These are phyloP conservation scores for Rhizophagus prolifer DNA, from an alignment of 192 early-diverging fungal species.

Conservation along the genomic window DNA sequence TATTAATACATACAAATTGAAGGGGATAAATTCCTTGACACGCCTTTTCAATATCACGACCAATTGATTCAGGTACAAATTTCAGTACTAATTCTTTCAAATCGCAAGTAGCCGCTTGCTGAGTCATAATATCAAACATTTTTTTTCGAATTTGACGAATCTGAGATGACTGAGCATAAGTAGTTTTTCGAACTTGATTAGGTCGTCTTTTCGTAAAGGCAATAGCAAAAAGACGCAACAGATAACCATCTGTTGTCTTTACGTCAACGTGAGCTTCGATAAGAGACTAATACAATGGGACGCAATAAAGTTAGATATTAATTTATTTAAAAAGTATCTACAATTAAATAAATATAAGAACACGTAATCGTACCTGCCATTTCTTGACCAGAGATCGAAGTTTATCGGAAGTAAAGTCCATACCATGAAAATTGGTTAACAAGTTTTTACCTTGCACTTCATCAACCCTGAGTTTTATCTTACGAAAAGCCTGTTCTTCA, in stretches of 20 bases:
- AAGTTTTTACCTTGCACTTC: constrained; percentile 98
- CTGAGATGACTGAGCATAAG: constrained; percentile 96
- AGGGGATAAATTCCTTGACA: constrained; percentile 98
- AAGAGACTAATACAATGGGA: constrained; percentile 59
- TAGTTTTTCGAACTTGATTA: constrained; percentile 97
- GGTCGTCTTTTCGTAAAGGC: constrained; percentile 94
- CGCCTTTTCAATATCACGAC: constrained; percentile 96
- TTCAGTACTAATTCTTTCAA: constrained; percentile 95
- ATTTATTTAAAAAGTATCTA: neutral
- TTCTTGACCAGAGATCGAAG: constrained; percentile 99
- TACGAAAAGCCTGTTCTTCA: constrained; percentile 78
- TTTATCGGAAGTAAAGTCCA: constrained; percentile 99
- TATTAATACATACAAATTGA: constrained; percentile 64
- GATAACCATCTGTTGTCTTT: constrained; percentile 99
- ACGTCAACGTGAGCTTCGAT: constrained; percentile 98
- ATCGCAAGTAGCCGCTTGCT: constrained; percentile 82
- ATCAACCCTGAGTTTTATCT: constrained; percentile 96
- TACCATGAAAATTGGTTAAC: constrained; percentile 99
- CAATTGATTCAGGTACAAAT: constrained; percentile 96
- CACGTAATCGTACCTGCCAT: constrained; percentile 74
- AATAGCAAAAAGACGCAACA: constrained; percentile 95
- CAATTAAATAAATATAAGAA: neutral
- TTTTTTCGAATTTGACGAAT: constrained; percentile 99
- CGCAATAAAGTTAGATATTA: neutral
- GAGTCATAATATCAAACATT: constrained; percentile 99